Evolutionary conservation across 2,329 filamentous ascomycete species (phyloP), one percentile per base, ranked within the genome.

Genomic region (Ceratocystis destructans): DNA sequence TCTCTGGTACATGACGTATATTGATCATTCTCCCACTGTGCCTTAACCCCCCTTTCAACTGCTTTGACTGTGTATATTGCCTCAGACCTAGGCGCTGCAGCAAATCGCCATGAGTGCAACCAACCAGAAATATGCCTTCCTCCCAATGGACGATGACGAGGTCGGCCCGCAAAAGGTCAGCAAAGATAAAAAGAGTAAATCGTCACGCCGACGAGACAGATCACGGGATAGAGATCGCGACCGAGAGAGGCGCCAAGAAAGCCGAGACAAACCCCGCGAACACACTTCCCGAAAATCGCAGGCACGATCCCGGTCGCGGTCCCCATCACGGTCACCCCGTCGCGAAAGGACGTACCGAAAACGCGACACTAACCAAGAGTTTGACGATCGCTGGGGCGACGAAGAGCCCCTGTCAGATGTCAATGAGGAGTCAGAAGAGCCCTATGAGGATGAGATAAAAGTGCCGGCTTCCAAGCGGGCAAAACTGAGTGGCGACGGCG

Each of bases 301-400:
- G 41, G 37, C 62, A 6, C 53, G 37, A 31, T 22, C 37, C 48
- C 59, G 44, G 17, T 50, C 46, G 17, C 45, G 37, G 45, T 69
- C 69, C 25, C 69, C 75, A 66, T 76, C 75, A 1, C 71, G 72
- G 59, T 78, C 77, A 10, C 71, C 73, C 4, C 73, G 72, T 33
- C 75, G 74, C 17, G 73, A 77, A 1, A 80, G 77, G 68, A 74
- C 77, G 31, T 78, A 79, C 66, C 77, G 76, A 66, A 77, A 72
- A 72, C 74, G 75, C 73, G 74, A 76, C 69, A 25, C 69, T 74
- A 70, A 72, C 75, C 70, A 72, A 67, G 44, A 88, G 69, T 87
- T 87, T 70, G 87, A 91, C 61, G 87, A 91, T 72, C 79, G 88
- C 65, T 95, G 90, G 90, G 90, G 86, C 0, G 89, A 94, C 71